A percentile compares a stretch with the other conserved stretches of the same genome.
These are phyloP conservation scores for Dactylellina haptotyla DNA, from an alignment of 2,329 filamentous ascomycete species.

Conservation along the genomic window DNA sequence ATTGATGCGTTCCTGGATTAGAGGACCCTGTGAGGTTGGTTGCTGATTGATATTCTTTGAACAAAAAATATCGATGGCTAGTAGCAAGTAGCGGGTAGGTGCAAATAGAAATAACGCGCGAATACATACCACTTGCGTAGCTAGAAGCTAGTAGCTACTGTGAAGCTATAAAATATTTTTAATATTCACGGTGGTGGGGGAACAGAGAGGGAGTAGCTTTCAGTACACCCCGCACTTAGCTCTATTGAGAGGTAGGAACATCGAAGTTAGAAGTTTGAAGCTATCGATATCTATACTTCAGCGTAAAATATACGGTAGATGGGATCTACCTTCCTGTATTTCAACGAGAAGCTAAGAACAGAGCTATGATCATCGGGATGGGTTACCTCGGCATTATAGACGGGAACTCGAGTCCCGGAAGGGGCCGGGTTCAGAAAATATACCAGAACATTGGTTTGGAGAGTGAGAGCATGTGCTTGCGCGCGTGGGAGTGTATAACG, in stretches of 20 bases:
- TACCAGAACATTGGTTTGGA: too few species aligned
- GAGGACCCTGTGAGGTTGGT: neutral
- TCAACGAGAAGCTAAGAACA: neutral
- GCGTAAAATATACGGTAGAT: conserved; percentile 5
- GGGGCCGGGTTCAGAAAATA: too few species aligned
- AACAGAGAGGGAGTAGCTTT: too few species aligned
- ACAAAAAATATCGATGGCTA: neutral
- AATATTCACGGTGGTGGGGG: too few species aligned
- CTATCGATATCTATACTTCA: conserved; percentile 26
- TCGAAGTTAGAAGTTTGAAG: neutral
- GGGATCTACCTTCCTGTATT: conserved; percentile 32
- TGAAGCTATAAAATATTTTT: too few species aligned
- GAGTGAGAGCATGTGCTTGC: conserved; percentile 30
- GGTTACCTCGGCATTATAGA: conserved; percentile 12
- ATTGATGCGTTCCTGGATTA: neutral
- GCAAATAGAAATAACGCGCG: conserved; percentile 17
- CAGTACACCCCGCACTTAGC: neutral
- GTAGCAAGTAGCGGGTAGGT: neutral
- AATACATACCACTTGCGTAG: conserved; percentile 21
- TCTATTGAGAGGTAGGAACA: neutral
- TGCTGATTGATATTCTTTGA: neutral
- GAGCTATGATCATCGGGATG: conserved; percentile 19
- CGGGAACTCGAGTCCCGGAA: neutral
- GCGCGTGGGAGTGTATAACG: conserved; percentile 14
- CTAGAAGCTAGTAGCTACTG: conserved; percentile 2